Evolutionary conservation across 1,284 basidiomycete genomes (phyloP), one percentile per base, ranked within the genome.

Genomic region (Porphyrellus sp.): DNA sequence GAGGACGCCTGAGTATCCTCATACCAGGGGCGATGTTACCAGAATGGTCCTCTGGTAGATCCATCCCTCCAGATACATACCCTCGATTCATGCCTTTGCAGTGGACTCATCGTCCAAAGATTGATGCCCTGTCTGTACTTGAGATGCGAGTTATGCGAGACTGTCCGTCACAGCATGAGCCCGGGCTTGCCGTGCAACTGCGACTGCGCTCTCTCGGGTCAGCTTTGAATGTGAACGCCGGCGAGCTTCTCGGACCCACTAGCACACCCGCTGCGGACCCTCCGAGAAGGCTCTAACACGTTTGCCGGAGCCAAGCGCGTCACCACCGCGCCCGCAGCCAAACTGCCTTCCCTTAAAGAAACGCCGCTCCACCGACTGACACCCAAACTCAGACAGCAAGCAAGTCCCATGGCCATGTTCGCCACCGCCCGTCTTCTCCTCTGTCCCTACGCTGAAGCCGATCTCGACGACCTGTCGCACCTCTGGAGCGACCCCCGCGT

Each of bases 401-500:
- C 6, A 9, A 33, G 24, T 47, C 28, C 33, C 11, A n/a, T n/a
- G n/a, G 0, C 37, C 53, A 67, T 68, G 52, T 59, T 67, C 45
- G 59, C 58, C 25, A 72, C 71, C 11, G 46, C 67, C n/a, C 70
- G 59, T 25, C 60, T 65, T 5, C 53, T 70, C 23, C 59, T 72
- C 16, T 71, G 68, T 16, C 53, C 69, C 8, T 59, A 57, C 55
- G 40, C 62, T 50, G 63, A 72, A 16, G 59, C 60, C 34, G 75
- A 77, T 53, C 59, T 70, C 30, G 63, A 69, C 28, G 61, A 63
- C 38, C 58, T 76, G 24, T 44, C 65, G 8, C 49, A 21, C 21
- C 61, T 77, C 46, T 68, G 68, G 61, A 71, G 63, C 41, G 67
- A 75, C 35, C 66, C 65, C 21, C 61, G 59, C 46, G 64, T 77